phyloP scores from a whole-genome alignment of 176 grass and related monocot species.

The Rhipidocladum racemiflorum region DNA sequence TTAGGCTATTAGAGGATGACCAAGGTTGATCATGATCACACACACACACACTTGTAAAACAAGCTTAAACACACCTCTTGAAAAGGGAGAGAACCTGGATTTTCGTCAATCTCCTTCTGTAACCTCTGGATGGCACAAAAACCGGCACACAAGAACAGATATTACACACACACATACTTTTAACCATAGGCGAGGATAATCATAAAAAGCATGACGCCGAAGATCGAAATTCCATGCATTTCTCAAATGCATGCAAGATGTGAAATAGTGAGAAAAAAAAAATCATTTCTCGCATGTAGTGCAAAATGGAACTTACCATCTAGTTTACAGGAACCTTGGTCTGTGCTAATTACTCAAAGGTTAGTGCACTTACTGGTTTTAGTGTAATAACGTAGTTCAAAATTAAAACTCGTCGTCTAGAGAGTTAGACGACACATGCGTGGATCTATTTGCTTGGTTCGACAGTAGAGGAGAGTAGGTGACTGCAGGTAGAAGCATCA shows the following conservation, averaged over 20 bases:
- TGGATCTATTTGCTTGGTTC: too few relatives aligned
- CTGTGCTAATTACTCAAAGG: not conserved
- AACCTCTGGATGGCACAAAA: slow-evolving; percentile 40
- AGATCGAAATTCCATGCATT: too few relatives aligned
- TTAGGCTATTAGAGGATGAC: not conserved
- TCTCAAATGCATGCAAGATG: too few relatives aligned
- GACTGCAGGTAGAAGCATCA: slow-evolving; percentile 7
- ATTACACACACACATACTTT: not conserved
- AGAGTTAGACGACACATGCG: too few relatives aligned
- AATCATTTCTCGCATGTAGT: not conserved
- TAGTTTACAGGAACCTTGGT: not conserved
- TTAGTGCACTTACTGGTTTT: not conserved
- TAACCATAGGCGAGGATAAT: not conserved
- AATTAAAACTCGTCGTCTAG: too few relatives aligned
- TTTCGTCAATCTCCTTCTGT: slow-evolving; percentile 46
- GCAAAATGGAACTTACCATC: not conserved
- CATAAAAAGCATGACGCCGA: too few relatives aligned
- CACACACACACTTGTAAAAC: not conserved
- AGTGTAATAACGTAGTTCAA: too few relatives aligned
- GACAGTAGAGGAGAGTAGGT: not conserved
- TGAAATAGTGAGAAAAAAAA: too few relatives aligned
- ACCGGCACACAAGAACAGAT: not conserved
- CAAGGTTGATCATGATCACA: not conserved
- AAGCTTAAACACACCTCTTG: slow-evolving; percentile 50
- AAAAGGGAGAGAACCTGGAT: slow-evolving; percentile 58